Percentiles rank a stretch among this genome's conserved stretches.
These are phyloP conservation scores for Aspergillus sp. DNA, from an alignment of 2,329 filamentous ascomycete genomes.

Conservation along the genomic window DNA sequence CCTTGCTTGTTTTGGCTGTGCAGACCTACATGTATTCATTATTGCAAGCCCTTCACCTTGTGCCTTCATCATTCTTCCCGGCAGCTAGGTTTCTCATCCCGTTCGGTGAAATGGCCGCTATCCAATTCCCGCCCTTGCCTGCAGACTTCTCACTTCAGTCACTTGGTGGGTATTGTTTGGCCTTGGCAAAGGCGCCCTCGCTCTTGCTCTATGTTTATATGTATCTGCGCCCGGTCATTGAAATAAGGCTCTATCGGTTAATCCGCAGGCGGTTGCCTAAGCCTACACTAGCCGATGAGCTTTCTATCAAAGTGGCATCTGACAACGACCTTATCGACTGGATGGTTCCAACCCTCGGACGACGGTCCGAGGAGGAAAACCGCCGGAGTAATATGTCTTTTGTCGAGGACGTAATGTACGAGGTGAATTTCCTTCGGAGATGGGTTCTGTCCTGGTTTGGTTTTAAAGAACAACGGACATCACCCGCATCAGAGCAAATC, in stretches of 20 bases:
- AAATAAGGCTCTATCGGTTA: conserved; percentile 41
- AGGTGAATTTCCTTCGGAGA: conserved; percentile 29
- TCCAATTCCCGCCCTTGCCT: conserved; percentile 33
- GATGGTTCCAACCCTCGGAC: conserved; percentile 42
- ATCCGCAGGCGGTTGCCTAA: conserved; percentile 44
- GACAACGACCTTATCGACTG: conserved; percentile 46
- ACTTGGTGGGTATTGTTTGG: conserved; percentile 25
- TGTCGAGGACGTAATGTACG: conserved; percentile 37
- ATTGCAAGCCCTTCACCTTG: conserved; percentile 43
- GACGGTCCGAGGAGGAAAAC: conserved; percentile 41
- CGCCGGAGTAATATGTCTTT: conserved; percentile 37
- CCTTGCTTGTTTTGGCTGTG: conserved; percentile 38
- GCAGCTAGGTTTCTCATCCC: conserved; percentile 35
- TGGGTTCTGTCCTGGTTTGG: conserved; percentile 36
- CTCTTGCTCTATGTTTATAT: conserved; percentile 36
- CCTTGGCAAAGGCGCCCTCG: conserved; percentile 36
- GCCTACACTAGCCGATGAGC: conserved; percentile 39
- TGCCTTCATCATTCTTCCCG: conserved; percentile 35
- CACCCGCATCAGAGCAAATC: conserved; percentile 13
- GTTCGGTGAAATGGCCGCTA: conserved; percentile 34
- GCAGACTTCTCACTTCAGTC: conserved; percentile 26
- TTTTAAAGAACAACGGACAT: conserved; percentile 19
- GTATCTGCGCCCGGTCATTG: conserved; percentile 37
- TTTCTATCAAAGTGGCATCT: conserved; percentile 43
- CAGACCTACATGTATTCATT: conserved; percentile 45